Evolutionary conservation across 1,139 yeast species (phyloP), one percentile per base, ranked within the genome.

Genomic region (Fermentozyma sake): DNA sequence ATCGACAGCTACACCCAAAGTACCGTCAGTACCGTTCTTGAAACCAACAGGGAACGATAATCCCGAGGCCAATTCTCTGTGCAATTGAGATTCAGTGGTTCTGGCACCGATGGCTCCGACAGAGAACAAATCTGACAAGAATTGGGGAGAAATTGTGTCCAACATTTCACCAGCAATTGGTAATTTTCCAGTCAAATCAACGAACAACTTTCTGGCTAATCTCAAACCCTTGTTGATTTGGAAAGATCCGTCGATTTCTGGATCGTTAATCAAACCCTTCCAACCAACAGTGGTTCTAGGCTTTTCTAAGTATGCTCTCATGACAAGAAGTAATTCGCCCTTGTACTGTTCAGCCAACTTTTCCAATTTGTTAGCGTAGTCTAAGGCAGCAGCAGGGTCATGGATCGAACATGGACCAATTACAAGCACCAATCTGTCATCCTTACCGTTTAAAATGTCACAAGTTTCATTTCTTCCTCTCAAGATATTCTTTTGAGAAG

Each of bases 281-380:
- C 98, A 91, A 37, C 98, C 98, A 29, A 91, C 97, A 14, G 97
- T 91, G 30, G 98, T 91, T 65, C 98, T 79, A 41, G 98, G 98
- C 62, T 91, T 91, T 61, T 91, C 98, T 50, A 91, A 72, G 67
- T 91, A 91, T 3, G 97, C 97, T 66, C 98, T 79, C 98, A 91
- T 91, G 37, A 91, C 83, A 36, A 91, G 79, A 39, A 77, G 75
- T 32, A 91, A 72, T 46, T 89, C 96, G 27, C 74, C 76, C 43
- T 80, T 70, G 42, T 82, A 66, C 48, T 77, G 71, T 27, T 79
- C 76, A 20, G 83, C 61, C 22, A 83, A 60, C 30, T 66, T 63
- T 31, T 73, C 61, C 41, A 91, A 71, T 44, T 76, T 69, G 22
- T 68, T 66, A 44, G 91, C 85, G 63, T 91, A 91, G 37, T 89